A percentile compares a stretch with the other conserved stretches of the same genome.
These are phyloP conservation scores for Domatiomyces catenatus DNA, from an alignment of 2,329 filamentous ascomycete genomes.

Conservation along the genomic window DNA sequence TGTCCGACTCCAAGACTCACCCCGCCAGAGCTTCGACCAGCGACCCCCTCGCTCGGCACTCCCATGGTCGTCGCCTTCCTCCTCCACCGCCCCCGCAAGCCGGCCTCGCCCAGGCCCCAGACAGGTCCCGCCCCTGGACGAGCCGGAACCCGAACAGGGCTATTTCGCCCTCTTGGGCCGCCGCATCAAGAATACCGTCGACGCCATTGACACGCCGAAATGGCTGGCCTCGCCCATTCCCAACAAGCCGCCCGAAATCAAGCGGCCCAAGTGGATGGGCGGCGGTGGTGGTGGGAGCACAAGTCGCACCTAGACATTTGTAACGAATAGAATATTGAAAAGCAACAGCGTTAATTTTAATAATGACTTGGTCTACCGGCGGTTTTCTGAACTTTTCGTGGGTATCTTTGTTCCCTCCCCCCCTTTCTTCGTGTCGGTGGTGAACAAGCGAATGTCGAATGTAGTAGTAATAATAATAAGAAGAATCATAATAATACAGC, in stretches of 20 bases:
- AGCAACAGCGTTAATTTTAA: too few relatives aligned
- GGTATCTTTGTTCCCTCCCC: too few relatives aligned
- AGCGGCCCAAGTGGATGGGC: slow-evolving; percentile 69
- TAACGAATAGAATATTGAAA: too few relatives aligned
- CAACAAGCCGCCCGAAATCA: slow-evolving; percentile 45
- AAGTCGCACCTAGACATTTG: neutral
- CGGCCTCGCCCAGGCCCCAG: slow-evolving; percentile 2
- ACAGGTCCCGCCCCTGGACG: slow-evolving; percentile 24
- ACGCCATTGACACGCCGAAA: slow-evolving; percentile 62
- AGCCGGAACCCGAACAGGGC: slow-evolving; percentile 53
- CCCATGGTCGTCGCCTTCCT: slow-evolving; percentile 21
- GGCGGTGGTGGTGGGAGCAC: slow-evolving; percentile 31
- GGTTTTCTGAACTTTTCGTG: too few relatives aligned
- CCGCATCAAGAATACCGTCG: slow-evolving; percentile 80
- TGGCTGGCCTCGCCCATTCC: slow-evolving; percentile 42
- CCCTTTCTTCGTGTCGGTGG: too few relatives aligned
- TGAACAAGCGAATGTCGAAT: too few relatives aligned
- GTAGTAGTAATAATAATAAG: too few relatives aligned
- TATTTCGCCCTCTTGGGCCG: slow-evolving; percentile 75
- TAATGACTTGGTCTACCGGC: too few relatives aligned
- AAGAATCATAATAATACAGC: too few relatives aligned
- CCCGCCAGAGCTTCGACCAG: slow-evolving; percentile 1
- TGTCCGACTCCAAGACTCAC: neutral
- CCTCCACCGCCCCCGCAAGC: slow-evolving; percentile 17
- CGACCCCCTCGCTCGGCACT: slow-evolving; percentile 5